Conservation (phyloP, 2,329 filamentous ascomycete genomes). For the Monosporascus sp. region DNA sequence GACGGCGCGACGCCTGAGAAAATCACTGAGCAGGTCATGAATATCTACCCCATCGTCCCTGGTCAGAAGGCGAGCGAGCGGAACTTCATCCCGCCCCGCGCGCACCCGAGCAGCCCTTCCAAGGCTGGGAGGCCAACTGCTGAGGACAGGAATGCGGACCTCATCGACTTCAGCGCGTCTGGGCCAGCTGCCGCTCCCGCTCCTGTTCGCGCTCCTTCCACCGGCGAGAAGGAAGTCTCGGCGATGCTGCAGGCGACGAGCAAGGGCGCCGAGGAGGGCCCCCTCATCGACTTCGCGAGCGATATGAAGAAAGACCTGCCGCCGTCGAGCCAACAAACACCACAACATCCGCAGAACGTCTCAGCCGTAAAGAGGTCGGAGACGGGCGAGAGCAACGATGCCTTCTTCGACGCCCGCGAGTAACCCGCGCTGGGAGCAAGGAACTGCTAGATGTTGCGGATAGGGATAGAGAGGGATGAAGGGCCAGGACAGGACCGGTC, state of each 20-base stretch:
- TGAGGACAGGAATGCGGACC: constrained; percentile 29
- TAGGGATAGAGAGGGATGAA: no score
- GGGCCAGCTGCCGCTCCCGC: constrained; percentile 4
- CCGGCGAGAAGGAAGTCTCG: constrained; percentile 33
- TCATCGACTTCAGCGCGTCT: constrained; percentile 53
- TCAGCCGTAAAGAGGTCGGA: constrained; percentile 27
- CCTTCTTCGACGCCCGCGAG: constrained; percentile 35
- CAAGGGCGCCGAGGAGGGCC: constrained; percentile 34
- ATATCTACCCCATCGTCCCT: constrained; percentile 77
- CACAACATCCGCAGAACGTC: constrained; percentile 3
- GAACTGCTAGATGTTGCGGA: background rate
- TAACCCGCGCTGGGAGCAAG: constrained; percentile 6
- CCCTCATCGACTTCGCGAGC: constrained; percentile 51
- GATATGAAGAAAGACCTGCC: constrained; percentile 50
- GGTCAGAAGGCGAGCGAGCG: constrained; percentile 60
- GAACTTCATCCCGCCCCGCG: constrained; percentile 51
- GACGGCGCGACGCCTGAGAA: constrained; percentile 62
- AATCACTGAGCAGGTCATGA: constrained; percentile 75
- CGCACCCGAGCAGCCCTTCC: constrained; percentile 15
- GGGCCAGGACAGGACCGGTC: no score
- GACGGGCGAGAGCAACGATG: constrained; percentile 31
- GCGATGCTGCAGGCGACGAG: constrained; percentile 42
- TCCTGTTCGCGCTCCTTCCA: constrained; percentile 1
- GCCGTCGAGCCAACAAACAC: background rate
- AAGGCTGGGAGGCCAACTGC: constrained; percentile 9